Conservation (phyloP, 2,329 filamentous ascomycete genomes). For the Torrubiella hemipterigena region DNA sequence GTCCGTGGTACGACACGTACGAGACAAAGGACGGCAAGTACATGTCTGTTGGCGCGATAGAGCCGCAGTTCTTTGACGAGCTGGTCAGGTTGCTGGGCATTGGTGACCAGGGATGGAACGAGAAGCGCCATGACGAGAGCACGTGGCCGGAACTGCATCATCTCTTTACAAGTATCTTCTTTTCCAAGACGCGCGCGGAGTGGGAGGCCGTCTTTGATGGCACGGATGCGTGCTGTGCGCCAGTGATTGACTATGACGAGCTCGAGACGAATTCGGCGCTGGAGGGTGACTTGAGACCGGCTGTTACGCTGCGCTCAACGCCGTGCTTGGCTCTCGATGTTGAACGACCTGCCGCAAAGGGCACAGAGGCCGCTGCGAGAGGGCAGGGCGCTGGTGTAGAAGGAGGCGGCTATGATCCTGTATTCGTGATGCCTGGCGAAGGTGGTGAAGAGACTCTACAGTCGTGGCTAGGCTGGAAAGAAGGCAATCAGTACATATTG, state of each 20-base stretch:
- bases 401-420: constrained; percentile 55
- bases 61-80: constrained; percentile 69
- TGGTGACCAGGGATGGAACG: constrained; percentile 33
- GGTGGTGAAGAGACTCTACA: constrained; percentile 60
- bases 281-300: constrained; percentile 59
- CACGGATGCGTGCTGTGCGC: constrained; percentile 87
- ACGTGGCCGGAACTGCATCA: constrained; percentile 57
- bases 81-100: constrained; percentile 59
- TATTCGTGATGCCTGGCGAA: constrained; percentile 49
- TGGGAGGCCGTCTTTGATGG: constrained; percentile 85
- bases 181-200: constrained; percentile 55
- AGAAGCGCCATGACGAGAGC: constrained; percentile 42
- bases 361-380: constrained; percentile 18
- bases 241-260: constrained; percentile 66
- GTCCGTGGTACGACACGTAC: constrained; percentile 84
- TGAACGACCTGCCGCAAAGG: too few relatives aligned
- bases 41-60: constrained; percentile 82
- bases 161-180: constrained; percentile 53
- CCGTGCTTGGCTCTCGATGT: constrained; percentile 53
- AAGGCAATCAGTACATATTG: constrained; percentile 59
- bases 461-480: constrained; percentile 68
- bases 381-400: constrained; percentile 55
- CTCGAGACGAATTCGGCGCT: constrained; percentile 39
- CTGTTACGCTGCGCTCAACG: constrained; percentile 56
- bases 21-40: constrained; percentile 67